Conservation (phyloP, 2,329 filamentous ascomycete genomes). For the Aureobasidium sp. region DNA sequence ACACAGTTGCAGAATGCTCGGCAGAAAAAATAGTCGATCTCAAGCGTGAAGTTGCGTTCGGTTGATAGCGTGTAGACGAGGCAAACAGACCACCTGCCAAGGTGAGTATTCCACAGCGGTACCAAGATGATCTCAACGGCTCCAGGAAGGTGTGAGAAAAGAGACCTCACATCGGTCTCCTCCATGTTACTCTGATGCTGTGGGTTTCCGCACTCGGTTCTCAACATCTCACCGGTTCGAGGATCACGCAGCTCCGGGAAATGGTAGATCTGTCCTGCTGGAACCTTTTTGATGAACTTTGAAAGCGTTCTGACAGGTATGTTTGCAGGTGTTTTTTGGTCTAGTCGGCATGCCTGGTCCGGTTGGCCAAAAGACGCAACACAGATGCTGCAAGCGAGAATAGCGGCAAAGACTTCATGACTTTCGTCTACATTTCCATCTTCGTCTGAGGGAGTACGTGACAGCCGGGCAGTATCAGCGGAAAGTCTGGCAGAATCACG, state of each 20-base stretch:
- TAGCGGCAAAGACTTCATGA: background rate
- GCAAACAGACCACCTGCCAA: slow-evolving; percentile 23
- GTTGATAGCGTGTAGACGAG: slow-evolving; percentile 40
- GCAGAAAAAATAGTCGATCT: slow-evolving; percentile 31
- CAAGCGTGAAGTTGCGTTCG: slow-evolving; percentile 31
- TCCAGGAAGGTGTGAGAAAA: slow-evolving; percentile 34
- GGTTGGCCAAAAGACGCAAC: background rate
- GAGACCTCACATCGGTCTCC: slow-evolving; percentile 19
- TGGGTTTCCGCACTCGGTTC: background rate
- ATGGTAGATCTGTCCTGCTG: background rate
- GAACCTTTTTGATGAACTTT: slow-evolving; percentile 8
- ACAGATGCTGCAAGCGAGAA: background rate
- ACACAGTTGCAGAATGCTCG: slow-evolving; percentile 34
- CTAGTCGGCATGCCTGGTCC: background rate
- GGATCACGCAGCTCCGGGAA: background rate
- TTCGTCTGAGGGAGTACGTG: background rate
- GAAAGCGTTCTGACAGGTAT: slow-evolving; percentile 1
- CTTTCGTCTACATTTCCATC: background rate
- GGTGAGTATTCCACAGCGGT: slow-evolving; percentile 44
- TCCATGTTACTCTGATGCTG: background rate
- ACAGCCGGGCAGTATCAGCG: background rate
- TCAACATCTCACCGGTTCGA: background rate
- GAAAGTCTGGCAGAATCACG: background rate
- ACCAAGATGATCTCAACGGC: slow-evolving; percentile 44
- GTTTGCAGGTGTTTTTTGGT: background rate